A percentile compares a stretch with the other conserved stretches of the same genome.
Evolutionary conservation across 306 rosid species (phyloP).

Genomic region (Cucurbita argyrosperma): DNA sequence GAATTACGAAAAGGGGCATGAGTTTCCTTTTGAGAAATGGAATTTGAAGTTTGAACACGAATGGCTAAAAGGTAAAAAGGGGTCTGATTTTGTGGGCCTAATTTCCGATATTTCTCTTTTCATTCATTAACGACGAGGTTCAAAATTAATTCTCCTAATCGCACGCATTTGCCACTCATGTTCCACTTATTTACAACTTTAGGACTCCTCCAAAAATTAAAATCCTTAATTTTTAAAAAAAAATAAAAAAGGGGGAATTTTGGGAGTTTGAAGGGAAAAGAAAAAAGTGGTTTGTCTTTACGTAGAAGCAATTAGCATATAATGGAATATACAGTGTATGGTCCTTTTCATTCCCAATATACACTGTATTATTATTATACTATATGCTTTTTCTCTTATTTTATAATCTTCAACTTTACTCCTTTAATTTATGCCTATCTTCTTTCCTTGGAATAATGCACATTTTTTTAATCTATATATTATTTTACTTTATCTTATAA

Average conservation of each 20-base stretch:
- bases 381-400: no score
- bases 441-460: no score
- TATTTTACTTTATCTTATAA: no score
- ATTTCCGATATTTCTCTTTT: conserved; percentile 34
- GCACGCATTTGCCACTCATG: not conserved
- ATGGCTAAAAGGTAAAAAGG: conserved; percentile 42
- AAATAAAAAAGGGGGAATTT: not conserved
- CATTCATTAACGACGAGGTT: conserved; percentile 5
- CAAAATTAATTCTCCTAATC: not conserved
- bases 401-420: no score
- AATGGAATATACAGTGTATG: conserved; percentile 73
- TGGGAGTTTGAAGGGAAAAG: not conserved
- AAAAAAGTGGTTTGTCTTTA: conserved; percentile 50
- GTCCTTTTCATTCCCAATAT: conserved; percentile 44
- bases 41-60: conserved; percentile 54
- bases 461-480: no score
- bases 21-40: conserved; percentile 28
- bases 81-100: conserved; percentile 71
- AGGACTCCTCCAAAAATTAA: not conserved
- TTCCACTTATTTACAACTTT: not conserved
- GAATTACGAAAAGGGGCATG: conserved; percentile 56
- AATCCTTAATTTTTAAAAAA: not conserved
- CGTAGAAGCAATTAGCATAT: conserved; percentile 13
- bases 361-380: no score
- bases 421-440: no score